These are phyloP conservation scores for Saccharomycopsis babjevae DNA, from an alignment of 805 yeast genomes.

Conservation along the genomic window DNA sequence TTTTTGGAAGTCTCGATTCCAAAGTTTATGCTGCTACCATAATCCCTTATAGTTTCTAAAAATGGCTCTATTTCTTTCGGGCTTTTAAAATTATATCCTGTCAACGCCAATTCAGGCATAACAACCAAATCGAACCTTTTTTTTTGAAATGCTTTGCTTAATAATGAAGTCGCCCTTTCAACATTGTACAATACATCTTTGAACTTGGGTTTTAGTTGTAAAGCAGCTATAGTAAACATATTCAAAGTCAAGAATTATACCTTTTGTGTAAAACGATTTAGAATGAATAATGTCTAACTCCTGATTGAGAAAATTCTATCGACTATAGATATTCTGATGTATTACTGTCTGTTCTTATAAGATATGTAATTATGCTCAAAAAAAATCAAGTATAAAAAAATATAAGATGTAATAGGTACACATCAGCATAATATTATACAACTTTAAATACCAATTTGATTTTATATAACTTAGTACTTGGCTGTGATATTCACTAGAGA, in stretches of 20 bases:
- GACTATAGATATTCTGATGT: too few relatives aligned
- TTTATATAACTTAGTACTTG: background rate
- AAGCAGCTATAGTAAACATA: slow-evolving; percentile 4
- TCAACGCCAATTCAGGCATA: slow-evolving; percentile 75
- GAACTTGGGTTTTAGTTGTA: slow-evolving; percentile 58
- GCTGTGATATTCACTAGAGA: background rate
- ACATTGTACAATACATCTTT: slow-evolving; percentile 50
- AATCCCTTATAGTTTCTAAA: slow-evolving; percentile 34
- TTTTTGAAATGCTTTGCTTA: slow-evolving; percentile 6
- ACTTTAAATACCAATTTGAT: too few relatives aligned
- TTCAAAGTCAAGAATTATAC: too few relatives aligned
- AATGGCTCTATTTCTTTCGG: slow-evolving; percentile 43
- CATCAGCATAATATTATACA: too few relatives aligned
- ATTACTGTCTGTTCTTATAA: too few relatives aligned
- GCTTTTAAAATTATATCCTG: slow-evolving; percentile 65
- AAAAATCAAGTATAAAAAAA: too few relatives aligned
- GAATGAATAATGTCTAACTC: too few relatives aligned
- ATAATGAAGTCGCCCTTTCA: slow-evolving; percentile 31
- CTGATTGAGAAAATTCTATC: too few relatives aligned
- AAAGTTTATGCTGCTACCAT: slow-evolving; percentile 29
- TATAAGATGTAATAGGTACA: too few relatives aligned
- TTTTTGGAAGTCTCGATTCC: slow-evolving; percentile 40
- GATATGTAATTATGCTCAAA: too few relatives aligned
- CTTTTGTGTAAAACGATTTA: too few relatives aligned
- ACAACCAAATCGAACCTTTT: slow-evolving; percentile 53